Evolutionary conservation across 345 rosid species (phyloP), one percentile per base, ranked within the genome.

Genomic region (Boechera retrofracta): DNA sequence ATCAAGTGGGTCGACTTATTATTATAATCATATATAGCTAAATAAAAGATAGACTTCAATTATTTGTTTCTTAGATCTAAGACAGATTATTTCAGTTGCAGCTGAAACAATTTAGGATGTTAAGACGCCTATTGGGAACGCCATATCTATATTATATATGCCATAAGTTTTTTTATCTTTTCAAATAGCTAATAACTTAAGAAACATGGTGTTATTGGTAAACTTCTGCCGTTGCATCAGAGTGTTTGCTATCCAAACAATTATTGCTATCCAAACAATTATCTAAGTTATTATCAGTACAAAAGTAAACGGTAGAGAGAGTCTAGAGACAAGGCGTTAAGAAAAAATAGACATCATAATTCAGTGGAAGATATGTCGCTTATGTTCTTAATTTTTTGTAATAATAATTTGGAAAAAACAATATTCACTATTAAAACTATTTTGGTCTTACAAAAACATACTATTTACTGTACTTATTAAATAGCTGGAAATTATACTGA

Each of bases 1-100:
- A 67, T 75, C 67, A 75, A 75, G 79, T 75, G 67, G 67, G 52
- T 48, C 60, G 67, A 67, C 67, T 67, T 48, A 28, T 57, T 48
- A 57, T 58, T 33, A 47, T 65, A 33, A 44, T 2, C 1, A 45
- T 13, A 44, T 45, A 10, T 57, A 74, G 61, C 57, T 66, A 24
- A 7, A 47, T 65, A 24, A 44, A 66, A 64, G 31, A 32, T 56
- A 66, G 57, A 28, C 60, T 48, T 55, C 47, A 10, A 58, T 75
- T 67, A 67, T 49, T 48, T 75, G 6, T 75, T 49, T 28, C 24
- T 26, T 75, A 33, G 36, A 56, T 65, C 45, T 45, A 24, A 65
- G 38, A 65, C 59, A 74, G 45, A 6, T 59, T 64, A 18, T 64
- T 64, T 73, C 35, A 64, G 72, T 74, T 64, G 65, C 65, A 29